phyloP scores from a whole-genome alignment of 1,139 yeast genomes.

The Saccharomyces hybrid region DNA sequence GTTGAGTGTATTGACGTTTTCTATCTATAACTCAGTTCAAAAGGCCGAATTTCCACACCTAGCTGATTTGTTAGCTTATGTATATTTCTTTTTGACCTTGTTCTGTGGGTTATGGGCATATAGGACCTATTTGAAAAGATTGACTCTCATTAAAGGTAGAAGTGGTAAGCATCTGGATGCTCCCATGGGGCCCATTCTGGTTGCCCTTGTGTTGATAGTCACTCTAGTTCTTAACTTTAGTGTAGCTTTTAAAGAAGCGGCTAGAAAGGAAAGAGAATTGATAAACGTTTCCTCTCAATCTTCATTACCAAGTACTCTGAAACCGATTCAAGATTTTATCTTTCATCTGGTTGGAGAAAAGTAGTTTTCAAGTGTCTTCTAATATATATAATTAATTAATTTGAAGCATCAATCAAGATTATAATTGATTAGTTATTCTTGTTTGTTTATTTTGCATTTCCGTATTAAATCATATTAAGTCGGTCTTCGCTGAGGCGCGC shows the following conservation, averaged over 20 bases:
- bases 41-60: too few species aligned
- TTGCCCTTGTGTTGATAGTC: constrained; percentile 60
- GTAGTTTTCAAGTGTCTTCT: too few species aligned
- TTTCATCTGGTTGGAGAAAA: constrained; percentile 10
- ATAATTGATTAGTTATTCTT: background rate
- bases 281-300: background rate
- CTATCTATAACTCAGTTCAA: too few species aligned
- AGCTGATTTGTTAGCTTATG: constrained; percentile 63
- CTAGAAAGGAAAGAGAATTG: background rate
- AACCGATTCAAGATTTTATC: constrained; percentile 27
- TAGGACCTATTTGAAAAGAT: constrained; percentile 61
- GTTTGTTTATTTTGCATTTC: background rate
- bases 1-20: too few species aligned
- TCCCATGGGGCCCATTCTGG: constrained; percentile 76
- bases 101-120: constrained; percentile 91
- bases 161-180: constrained; percentile 85
- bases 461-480: background rate
- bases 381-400: background rate
- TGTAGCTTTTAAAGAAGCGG: constrained; percentile 45
- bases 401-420: background rate
- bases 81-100: constrained; percentile 71
- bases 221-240: constrained; percentile 68
- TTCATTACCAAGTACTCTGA: constrained; percentile 21
- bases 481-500: background rate
- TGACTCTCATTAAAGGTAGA: constrained; percentile 68